Percentiles rank a stretch among this genome's conserved stretches.
Evolutionary conservation across 2,329 filamentous ascomycete species (phyloP).

Genomic region (Nigrograna mackinnonii): DNA sequence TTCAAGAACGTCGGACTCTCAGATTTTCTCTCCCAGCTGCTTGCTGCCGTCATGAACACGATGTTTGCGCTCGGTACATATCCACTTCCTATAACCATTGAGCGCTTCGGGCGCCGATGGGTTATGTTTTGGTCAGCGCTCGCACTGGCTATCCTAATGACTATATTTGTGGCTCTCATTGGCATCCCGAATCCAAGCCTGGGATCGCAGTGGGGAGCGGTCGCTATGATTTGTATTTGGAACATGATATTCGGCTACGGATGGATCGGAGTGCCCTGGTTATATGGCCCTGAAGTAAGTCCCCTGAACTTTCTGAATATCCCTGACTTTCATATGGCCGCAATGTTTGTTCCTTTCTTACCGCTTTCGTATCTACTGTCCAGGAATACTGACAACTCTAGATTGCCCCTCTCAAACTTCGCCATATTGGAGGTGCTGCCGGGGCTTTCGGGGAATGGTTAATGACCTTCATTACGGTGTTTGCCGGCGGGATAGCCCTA

Average conservation of each 20-base stretch:
- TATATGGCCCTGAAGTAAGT: slow-evolving; percentile 36
- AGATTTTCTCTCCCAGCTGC: slow-evolving; percentile 17
- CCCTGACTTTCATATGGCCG: too few relatives aligned
- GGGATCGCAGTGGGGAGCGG: slow-evolving; percentile 27
- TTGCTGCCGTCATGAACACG: slow-evolving; percentile 73
- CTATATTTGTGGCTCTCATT: slow-evolving; percentile 26
- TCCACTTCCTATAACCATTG: slow-evolving; percentile 29
- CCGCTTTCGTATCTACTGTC: not conserved
- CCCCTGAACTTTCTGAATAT: too few relatives aligned
- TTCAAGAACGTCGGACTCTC: slow-evolving; percentile 32
- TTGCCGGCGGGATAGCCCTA: slow-evolving; percentile 38
- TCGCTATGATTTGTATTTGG: slow-evolving; percentile 28
- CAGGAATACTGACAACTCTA: not conserved
- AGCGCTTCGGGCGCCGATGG: slow-evolving; percentile 31
- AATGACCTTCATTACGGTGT: slow-evolving; percentile 40
- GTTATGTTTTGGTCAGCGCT: slow-evolving; percentile 32
- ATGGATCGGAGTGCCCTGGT: slow-evolving; percentile 37
- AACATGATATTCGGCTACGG: slow-evolving; percentile 30
- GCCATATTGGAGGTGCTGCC: slow-evolving; percentile 38
- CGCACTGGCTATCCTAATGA: slow-evolving; percentile 21
- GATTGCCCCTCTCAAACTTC: slow-evolving; percentile 41
- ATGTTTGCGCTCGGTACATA: slow-evolving; percentile 73
- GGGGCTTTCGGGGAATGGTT: slow-evolving; percentile 44
- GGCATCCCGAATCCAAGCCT: slow-evolving; percentile 13
- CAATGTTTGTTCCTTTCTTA: too few relatives aligned